Base-by-base conservation (phyloP, 768 basidiomycete genomes). In the Boletales sp. region DNA sequence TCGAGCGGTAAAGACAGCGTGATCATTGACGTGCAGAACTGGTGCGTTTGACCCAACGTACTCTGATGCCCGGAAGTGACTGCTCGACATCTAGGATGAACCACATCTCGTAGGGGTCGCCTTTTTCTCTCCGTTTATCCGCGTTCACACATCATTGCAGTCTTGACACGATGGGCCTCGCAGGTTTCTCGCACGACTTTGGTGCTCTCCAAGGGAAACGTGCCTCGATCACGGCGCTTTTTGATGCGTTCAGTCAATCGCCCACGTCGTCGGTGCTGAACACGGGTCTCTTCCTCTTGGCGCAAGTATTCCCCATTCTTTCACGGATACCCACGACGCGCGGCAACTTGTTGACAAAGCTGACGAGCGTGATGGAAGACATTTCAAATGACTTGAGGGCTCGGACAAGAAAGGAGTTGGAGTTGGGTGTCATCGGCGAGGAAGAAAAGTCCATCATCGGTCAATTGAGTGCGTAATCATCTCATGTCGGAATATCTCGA, bases 101-200 rank as follows among this genome's bases (percentile, higher is more conserved):
- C 43, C 63, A 62, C 34, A 57, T 70, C 29, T 68, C 70, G 66
- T 69, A 45, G 13, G 68, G 50, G n/a, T 27, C 14, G 18, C 27
- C 10, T 14, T 0, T 10, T 13, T 9, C 35, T 21, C 32, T 21
- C 14, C 31, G 38, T 12, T 2, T 11, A 5, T 15, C 21, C 8
- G 21, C 12, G 8, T 3, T 18, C 45, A 40, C 4, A 1, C 19
- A 7, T n/a, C 15, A 19, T 17, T n/a, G 13, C n/a, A 82, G 81
- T 8, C 66, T 84, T 4, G 83, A 84, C 55, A 74, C 69, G 2
- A 70, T 84, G 43, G 80, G 82, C 13, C 77, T 83, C 31, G 80
- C 79, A 8, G 80, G 81, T 0, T 84, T 83, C 50, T 76, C 77
- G 4, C 76, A 83, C 55, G 69, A 81, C 55, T 84, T 84, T 54